A percentile compares a stretch with the other conserved stretches of the same genome.
Conservation (phyloP, 306 rosid species). For the Neltuma alba region DNA sequence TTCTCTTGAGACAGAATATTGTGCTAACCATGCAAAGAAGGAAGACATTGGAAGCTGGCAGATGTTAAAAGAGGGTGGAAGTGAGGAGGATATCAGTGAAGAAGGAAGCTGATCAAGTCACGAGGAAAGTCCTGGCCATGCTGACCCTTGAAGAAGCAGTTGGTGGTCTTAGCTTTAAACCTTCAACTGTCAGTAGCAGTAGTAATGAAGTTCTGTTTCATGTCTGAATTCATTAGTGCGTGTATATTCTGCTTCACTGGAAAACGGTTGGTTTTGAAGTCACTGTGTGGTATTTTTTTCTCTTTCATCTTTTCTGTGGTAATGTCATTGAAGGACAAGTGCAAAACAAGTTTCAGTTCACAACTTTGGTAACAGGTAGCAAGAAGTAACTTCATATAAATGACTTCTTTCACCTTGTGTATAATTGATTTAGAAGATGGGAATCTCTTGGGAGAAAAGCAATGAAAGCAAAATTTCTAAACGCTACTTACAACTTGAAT, state of each 20-base stretch:
- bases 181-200: conserved; percentile 20
- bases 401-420: background rate
- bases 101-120: conserved; percentile 73
- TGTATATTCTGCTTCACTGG: too few species aligned
- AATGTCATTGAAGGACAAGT: background rate
- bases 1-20: conserved; percentile 62
- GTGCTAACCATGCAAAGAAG: conserved; percentile 82
- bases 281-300: background rate
- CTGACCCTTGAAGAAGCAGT: conserved; percentile 63
- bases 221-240: conserved; percentile 4
- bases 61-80: conserved; percentile 16
- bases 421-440: background rate
- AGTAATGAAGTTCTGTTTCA: conserved; percentile 5
- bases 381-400: background rate
- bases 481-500: background rate
- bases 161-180: conserved; percentile 31
- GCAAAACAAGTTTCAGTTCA: background rate
- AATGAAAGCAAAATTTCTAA: background rate
- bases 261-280: too few species aligned
- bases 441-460: background rate
- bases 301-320: too few species aligned
- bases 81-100: conserved; percentile 70
- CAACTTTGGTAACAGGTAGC: background rate
- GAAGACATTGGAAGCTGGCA: background rate
- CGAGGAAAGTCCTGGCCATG: conserved; percentile 81